Percentiles rank a stretch among this genome's conserved stretches.
These are phyloP conservation scores for Entelexis sorbosivorans DNA, from an alignment of 1,139 yeast genomes.

Conservation along the genomic window DNA sequence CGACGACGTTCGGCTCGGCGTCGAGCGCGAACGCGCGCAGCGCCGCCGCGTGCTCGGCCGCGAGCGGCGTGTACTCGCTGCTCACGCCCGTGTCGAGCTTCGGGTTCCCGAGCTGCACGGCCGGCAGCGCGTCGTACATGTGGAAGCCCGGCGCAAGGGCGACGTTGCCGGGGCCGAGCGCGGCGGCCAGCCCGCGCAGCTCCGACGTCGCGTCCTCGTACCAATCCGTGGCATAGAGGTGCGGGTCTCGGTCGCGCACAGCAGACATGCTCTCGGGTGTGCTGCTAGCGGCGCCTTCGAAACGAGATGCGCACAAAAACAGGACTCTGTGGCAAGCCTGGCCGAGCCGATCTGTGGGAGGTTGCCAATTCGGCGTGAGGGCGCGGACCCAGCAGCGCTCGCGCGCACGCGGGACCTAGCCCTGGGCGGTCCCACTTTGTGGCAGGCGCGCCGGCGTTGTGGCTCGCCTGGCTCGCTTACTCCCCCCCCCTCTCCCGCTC, in stretches of 20 bases:
- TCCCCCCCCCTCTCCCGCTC: too few relatives aligned
- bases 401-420: not conserved
- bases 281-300: too few relatives aligned
- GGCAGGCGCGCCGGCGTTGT: not conserved
- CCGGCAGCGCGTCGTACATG: constrained; percentile 31
- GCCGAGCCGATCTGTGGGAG: too few relatives aligned
- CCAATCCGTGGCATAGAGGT: constrained; percentile 18
- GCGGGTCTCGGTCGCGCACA: constrained; percentile 17
- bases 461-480: too few relatives aligned
- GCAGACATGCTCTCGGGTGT: too few relatives aligned
- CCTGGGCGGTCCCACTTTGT: not conserved
- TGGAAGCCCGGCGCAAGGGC: constrained; percentile 26
- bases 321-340: too few relatives aligned
- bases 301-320: too few relatives aligned
- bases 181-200: constrained; percentile 20
- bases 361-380: too few relatives aligned
- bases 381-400: too few relatives aligned
- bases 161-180: constrained; percentile 28
- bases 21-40: constrained; percentile 22
- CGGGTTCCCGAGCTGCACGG: constrained; percentile 33
- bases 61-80: constrained; percentile 24
- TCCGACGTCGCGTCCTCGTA: constrained; percentile 25
- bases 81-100: constrained; percentile 35
- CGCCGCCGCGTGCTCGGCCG: constrained; percentile 23
- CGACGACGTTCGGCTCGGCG: constrained; percentile 23